Evolutionary conservation across 306 rosid genomes (phyloP), one percentile per base, ranked within the genome.

Genomic region (Carpinus viminea): DNA sequence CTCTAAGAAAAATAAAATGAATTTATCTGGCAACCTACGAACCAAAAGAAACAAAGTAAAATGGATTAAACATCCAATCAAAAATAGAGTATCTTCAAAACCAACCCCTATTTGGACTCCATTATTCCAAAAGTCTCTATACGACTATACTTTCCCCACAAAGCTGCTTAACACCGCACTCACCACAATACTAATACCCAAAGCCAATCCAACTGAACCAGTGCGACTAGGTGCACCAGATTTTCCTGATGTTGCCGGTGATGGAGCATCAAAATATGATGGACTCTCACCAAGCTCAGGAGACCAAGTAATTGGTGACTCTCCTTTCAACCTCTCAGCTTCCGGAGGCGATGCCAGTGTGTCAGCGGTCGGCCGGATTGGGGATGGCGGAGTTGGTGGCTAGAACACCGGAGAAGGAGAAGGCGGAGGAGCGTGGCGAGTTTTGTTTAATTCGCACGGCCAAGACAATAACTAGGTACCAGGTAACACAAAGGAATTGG

Each of bases 391-490:
- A 0, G 26, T 24, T 24, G 26, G 26, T 24, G 26, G 26, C 26
- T 24, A 24, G 26, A 24, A 24, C 26, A 24, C 26, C 26, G 26
- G 31, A 20, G 0, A n/a, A n/a, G n/a, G n/a, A n/a, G n/a, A n/a
- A n/a, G 72, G 77, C 11, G 84, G 70, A 43, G 74, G 55, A 9
- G 70, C 53, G 41, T 10, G 88, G 46, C 20, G 60, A 17, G 55
- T 73, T 7, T 76, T 68, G 62, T 60, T 65, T 34, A 34, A 34
- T 34, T 20, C 82, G 83, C 7, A 79, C 65, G 3, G 91, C 87
- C 89, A 91, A 74, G 48, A 89, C 94, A 1, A 87, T 85, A 0
- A 89, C 62, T 24, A 24, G 26, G 26, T 24, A 24, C 26, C 38
- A 34, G 38, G 38, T 34, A 34, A 34, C 38, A 4, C 38, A 34